Base-by-base conservation (phyloP, 345 rosid genomes). In the Gossypium arboreum region DNA sequence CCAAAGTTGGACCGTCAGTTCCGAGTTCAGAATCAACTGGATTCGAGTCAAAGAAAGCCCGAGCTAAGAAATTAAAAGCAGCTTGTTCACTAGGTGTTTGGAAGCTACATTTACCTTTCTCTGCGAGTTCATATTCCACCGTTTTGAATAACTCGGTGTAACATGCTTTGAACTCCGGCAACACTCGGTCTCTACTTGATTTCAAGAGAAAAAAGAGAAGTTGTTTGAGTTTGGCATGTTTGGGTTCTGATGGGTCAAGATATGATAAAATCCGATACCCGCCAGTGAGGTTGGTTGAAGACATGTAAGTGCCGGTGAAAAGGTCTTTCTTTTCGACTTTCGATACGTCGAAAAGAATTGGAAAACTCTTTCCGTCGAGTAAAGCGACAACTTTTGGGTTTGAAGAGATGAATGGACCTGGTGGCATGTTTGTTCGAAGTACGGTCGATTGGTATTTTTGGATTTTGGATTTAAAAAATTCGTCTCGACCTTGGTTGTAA, bases 361-460 rank as follows among this genome's bases (percentile, higher is more conserved):
- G 96, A 66, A 95, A 95, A 84, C 98, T 93, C 85, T 91, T 89
- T 1, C 90, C 98, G 83, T 95, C 99, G 44, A 95, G 96, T 57
- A 95, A 77, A 63, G 83, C 93, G 39, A 95, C 78, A 60, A 91
- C 98, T 9, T 78, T 85, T 12, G 97, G 90, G 52, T 90, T 82
- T 0, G 83, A 63, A 50, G 97, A 76, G 43, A 95, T 89, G 76
- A 79, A 82, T 12, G 94, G 93, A 2, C 98, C 98, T 0, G 98
- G 96, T 12, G 98, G 98, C 87, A 94, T 87, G 80, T 94, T 94
- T 60, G 84, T 81, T 43, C 91, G 79, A 44, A 79, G 87, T 17
- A 95, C 91, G 0, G 98, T 93, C 0, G 99, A 95, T n/a, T 84
- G 65, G 80, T 95, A 81, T 77, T 88, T 91, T 12, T 87, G 86